Conservation (phyloP, 768 basidiomycete species). For the Tricholoma terreum region DNA sequence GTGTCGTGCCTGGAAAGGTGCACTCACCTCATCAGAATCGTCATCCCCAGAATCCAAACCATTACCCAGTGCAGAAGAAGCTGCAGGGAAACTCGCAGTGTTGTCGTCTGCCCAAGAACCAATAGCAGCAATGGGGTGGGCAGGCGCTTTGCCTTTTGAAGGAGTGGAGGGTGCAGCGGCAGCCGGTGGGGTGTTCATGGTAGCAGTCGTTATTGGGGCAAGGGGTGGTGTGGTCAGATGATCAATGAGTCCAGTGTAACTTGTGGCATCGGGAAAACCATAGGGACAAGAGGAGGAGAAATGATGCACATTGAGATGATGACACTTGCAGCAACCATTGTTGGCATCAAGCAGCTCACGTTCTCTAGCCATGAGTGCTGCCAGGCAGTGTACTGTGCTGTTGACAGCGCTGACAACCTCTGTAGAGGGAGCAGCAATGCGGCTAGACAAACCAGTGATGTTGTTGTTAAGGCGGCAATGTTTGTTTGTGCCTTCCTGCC, state of each 20-base stretch:
- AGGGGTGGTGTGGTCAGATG: not conserved
- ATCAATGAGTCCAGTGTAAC: not conserved
- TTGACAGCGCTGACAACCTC: not conserved
- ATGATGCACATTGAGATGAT: not conserved
- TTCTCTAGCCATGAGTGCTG: too few relatives aligned
- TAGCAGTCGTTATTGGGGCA: not conserved
- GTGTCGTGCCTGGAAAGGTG: conserved; percentile 4
- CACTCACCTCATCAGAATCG: conserved; percentile 9
- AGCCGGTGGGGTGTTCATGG: too few relatives aligned
- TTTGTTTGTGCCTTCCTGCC: not conserved
- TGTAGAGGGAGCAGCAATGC: not conserved
- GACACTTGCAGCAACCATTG: too few relatives aligned
- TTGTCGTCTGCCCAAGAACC: not conserved
- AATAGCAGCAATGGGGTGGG: not conserved
- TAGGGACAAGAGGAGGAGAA: not conserved
- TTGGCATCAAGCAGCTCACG: too few relatives aligned
- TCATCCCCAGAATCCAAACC: conserved; percentile 4
- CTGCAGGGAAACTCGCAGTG: not conserved
- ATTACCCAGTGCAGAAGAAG: not conserved
- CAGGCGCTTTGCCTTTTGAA: conserved; percentile 4
- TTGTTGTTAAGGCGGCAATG: not conserved
- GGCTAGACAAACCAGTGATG: not conserved
- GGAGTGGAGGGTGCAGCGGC: too few relatives aligned
- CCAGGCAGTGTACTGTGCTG: not conserved
- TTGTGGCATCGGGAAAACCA: not conserved